These are phyloP conservation scores for Penicillium sp. DNA, from an alignment of 2,329 filamentous ascomycete species.

Conservation along the genomic window DNA sequence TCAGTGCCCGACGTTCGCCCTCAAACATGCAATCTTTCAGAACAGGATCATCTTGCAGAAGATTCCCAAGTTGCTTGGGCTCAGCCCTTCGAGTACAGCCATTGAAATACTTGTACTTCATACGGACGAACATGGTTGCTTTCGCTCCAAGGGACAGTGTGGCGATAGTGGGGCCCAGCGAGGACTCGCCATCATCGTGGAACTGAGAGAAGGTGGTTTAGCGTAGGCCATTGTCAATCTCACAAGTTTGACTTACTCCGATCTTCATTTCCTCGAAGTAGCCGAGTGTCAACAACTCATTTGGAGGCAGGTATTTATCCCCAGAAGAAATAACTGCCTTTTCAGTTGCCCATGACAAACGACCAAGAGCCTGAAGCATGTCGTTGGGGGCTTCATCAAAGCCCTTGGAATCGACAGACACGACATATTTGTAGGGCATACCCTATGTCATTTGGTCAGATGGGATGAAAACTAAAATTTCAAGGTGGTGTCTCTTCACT, in stretches of 20 bases:
- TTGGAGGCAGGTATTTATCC: conserved; percentile 45
- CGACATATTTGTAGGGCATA: conserved; percentile 61
- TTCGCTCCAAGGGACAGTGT: conserved; percentile 55
- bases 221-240: not conserved
- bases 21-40: conserved; percentile 33
- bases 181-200: conserved; percentile 60
- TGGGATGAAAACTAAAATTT: not conserved
- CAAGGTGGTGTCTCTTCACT: conserved; percentile 10
- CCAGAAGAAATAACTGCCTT: conserved; percentile 35
- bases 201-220: conserved; percentile 37
- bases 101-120: conserved; percentile 53
- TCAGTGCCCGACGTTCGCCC: conserved; percentile 26
- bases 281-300: conserved; percentile 56
- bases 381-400: conserved; percentile 45
- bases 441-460: conserved; percentile 37
- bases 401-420: conserved; percentile 46
- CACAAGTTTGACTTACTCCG: conserved; percentile 35
- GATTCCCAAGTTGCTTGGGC: not conserved
- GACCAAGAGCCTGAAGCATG: conserved; percentile 49
- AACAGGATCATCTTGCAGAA: conserved; percentile 32
- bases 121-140: conserved; percentile 55
- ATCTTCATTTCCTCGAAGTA: conserved; percentile 59
- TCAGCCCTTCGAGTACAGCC: conserved; percentile 25
- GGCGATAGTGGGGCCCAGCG: conserved; percentile 57
- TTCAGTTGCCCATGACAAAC: conserved; percentile 55